Evolutionary conservation across 148 eudicot species (phyloP), one percentile per base, ranked within the genome.

Genomic region (Linanthus parryae): DNA sequence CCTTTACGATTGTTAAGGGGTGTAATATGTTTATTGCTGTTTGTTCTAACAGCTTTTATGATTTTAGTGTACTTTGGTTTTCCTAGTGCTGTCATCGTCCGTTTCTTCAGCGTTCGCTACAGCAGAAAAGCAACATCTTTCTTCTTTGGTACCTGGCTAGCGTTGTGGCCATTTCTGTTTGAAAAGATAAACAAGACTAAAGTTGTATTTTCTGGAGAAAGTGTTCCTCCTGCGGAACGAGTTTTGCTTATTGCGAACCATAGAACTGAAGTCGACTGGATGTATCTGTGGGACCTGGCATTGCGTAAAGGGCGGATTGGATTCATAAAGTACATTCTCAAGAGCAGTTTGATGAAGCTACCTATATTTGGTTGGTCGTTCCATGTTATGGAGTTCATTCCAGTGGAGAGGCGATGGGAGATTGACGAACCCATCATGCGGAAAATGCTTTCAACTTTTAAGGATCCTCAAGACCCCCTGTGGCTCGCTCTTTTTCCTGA

Each of bases 401-500:
- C 94, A 5, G 96, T 88, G 17, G 77, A 69, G 62, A 87, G 99
- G 63, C 85, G 75, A 64, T 88, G 99, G 99, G 91, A 84, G 56
- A 61, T 75, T 61, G 99, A 92, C 74, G 76, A 72, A 51, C 43
- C 70, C 14, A 58, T 49, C 35, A 73, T 92, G 81, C 74, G 63
- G 46, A 68, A 64, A 47, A 84, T 92, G 84, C 87, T 92, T 66
- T 77, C 81, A n/a, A 81, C 71, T 12, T 73, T 81, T 45, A 80
- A 73, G 62, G 79, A 84, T 61, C 71, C 70, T 39, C 62, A 17
- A 18, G 95, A 84, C 69, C 76, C 85, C 22, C 78, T 92, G 22
- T 92, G 99, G 96, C 99, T 92, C 46, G 95, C 79, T 49, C 65
- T 92, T 71, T 92, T 92, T 38, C 99, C 99, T 0, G 99, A 92